These are phyloP conservation scores for Limonomyces culmigenus DNA, from an alignment of 1,284 basidiomycete genomes.

Conservation along the genomic window DNA sequence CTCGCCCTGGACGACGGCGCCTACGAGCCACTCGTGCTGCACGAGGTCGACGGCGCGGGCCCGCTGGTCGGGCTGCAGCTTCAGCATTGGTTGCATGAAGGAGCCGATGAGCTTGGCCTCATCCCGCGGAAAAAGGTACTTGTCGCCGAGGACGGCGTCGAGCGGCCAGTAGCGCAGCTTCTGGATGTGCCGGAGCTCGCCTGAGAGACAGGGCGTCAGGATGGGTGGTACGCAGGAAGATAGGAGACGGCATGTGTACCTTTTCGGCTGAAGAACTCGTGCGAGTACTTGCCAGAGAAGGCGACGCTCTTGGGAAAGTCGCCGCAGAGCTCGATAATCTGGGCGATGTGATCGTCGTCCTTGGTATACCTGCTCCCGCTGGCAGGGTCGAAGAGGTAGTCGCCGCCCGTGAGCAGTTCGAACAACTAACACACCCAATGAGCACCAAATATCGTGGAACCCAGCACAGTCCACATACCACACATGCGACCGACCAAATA, in stretches of 20 bases:
- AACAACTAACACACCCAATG: conserved; percentile 36
- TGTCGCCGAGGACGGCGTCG: conserved; percentile 68
- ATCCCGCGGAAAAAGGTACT: conserved; percentile 52
- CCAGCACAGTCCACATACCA: too few relatives aligned
- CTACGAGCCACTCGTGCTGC: conserved; percentile 60
- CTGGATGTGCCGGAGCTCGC: conserved; percentile 59
- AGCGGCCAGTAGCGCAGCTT: conserved; percentile 76
- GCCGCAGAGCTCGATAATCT: conserved; percentile 80
- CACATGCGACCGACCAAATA: conserved; percentile 80
- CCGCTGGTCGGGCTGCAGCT: conserved; percentile 51
- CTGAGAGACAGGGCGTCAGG: conserved; percentile 9
- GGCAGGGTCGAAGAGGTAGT: conserved; percentile 82
- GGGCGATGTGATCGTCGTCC: conserved; percentile 90
- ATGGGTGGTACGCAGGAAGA: conserved; percentile 3
- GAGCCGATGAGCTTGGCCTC: conserved; percentile 45
- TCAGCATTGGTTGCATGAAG: conserved; percentile 73
- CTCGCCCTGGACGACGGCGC: conserved; percentile 76
- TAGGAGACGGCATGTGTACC: conserved; percentile 48
- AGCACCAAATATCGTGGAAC: not conserved
- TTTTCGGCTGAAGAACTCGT: conserved; percentile 79
- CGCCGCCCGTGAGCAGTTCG: conserved; percentile 73
- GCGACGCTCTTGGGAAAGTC: conserved; percentile 53
- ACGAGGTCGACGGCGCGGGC: conserved; percentile 59
- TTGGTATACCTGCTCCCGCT: conserved; percentile 72
- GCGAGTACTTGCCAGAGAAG: conserved; percentile 71